Evolutionary conservation across 129 eudicot species (phyloP), one percentile per base, ranked within the genome.

Genomic region (Artemisia argyi): DNA sequence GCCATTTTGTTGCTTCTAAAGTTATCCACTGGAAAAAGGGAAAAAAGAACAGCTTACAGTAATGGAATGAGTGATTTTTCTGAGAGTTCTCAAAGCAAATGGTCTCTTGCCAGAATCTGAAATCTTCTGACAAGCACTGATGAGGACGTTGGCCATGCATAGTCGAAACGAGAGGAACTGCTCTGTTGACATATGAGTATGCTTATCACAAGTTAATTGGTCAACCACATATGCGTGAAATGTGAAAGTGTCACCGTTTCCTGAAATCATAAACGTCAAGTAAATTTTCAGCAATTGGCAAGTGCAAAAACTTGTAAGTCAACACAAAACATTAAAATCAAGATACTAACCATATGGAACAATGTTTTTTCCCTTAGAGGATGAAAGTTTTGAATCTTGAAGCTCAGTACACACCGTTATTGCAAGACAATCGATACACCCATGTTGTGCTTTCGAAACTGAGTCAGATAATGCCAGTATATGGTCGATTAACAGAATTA

Each of bases 121-220:
- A 15, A 93, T 82, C 87, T 93, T 93, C 78, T 87, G 95, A 79
- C 92, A 93, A 69, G 92, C 90, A 69, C 98, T 93, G 68, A 93
- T 87, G 77, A 93, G 95, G 26, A 84, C 96, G 84, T 93, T 93
- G 48, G 98, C 96, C 96, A 93, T 89, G 88, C 98, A 93, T 48
- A 93, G 12, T 39, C 89, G 89, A 81, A 83, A 92, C 11, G 96
- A 73, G 53, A 74, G 81, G 1, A 79, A 59, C 54, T 30, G 51
- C 20, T 64, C 68, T 59, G 62, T 42, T 17, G 75, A 64, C 61
- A 46, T 57, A 30, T 52, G 60, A 32, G 47, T 71, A 71, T 48
- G 66, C 13, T 69, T 71, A 44, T 76, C 77, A 14, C 54, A 44
- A 6, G 86, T 82, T 80, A 93, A 80, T 3, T 59, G 84, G 76